Percentiles rank a stretch among this genome's conserved stretches.
Evolutionary conservation across 176 grass and related monocot species (phyloP).

Genomic region (Secale cereale): DNA sequence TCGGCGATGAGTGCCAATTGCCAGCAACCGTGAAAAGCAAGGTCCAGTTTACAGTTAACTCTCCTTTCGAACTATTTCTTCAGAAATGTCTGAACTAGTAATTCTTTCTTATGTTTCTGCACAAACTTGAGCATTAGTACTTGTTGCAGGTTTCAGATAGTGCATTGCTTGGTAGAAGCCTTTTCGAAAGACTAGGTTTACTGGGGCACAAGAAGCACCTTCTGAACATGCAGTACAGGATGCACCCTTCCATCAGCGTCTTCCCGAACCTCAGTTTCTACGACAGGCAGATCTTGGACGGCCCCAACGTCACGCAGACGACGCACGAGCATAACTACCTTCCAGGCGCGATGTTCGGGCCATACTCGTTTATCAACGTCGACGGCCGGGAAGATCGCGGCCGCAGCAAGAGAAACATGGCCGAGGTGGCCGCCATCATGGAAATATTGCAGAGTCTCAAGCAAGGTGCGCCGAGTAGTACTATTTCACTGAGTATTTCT

Average conservation of each 20-base stretch:
- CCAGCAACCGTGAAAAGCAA: slow-evolving; percentile 77
- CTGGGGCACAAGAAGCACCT: slow-evolving; percentile 63
- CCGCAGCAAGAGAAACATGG: slow-evolving; percentile 51
- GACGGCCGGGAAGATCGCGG: slow-evolving; percentile 37
- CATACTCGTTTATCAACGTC: slow-evolving; percentile 70
- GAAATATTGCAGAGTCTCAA: slow-evolving; percentile 31
- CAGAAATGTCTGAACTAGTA: not conserved
- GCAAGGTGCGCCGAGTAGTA: slow-evolving; percentile 25
- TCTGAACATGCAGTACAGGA: slow-evolving; percentile 76
- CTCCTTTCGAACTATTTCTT: not conserved
- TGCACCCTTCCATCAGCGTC: slow-evolving; percentile 71
- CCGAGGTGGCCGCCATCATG: slow-evolving; percentile 45
- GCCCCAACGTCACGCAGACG: slow-evolving; percentile 35
- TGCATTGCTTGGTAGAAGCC: slow-evolving; percentile 53
- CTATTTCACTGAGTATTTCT: not conserved
- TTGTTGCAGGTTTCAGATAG: slow-evolving; percentile 38
- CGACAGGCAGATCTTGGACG: slow-evolving; percentile 49
- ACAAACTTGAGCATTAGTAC: not conserved
- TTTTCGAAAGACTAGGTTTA: slow-evolving; percentile 61
- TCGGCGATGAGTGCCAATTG: slow-evolving; percentile 67
- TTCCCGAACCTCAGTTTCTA: slow-evolving; percentile 62
- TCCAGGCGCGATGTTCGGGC: slow-evolving; percentile 48
- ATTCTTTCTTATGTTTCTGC: not conserved
- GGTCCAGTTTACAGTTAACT: slow-evolving; percentile 9
- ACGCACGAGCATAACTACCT: slow-evolving; percentile 24